phyloP scores from a whole-genome alignment of 768 basidiomycete species.

The Hygrophorus russula region DNA sequence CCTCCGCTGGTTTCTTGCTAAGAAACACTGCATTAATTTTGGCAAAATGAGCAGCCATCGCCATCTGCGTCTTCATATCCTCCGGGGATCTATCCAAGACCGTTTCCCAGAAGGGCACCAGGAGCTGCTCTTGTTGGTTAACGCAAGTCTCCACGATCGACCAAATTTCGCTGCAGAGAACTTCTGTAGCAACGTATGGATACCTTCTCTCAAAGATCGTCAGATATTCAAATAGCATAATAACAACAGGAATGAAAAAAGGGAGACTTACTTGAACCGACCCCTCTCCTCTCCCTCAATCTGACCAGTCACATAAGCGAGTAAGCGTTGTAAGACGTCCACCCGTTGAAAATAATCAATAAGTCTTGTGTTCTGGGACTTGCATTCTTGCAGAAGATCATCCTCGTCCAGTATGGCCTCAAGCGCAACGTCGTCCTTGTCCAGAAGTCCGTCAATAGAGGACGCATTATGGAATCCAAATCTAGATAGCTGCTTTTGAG shows the following conservation, averaged over 20 bases:
- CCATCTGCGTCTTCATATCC: constrained; percentile 79
- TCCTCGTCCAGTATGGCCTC: constrained; percentile 91
- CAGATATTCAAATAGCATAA: constrained; percentile 1
- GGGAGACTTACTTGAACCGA: constrained; percentile 62
- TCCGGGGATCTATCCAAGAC: constrained; percentile 71
- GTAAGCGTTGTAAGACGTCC: constrained; percentile 69
- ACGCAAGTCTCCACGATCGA: constrained; percentile 87
- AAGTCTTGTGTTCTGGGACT: constrained; percentile 82
- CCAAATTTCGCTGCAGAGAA: constrained; percentile 93
- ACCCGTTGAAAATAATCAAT: constrained; percentile 79
- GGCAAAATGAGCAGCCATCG: constrained; percentile 88
- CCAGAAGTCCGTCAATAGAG: constrained; percentile 80
- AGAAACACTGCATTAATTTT: constrained; percentile 87
- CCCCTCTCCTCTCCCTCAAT: constrained; percentile 73
- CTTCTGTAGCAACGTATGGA: constrained; percentile 88
- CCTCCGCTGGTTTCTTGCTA: constrained; percentile 82
- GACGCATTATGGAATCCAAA: constrained; percentile 88
- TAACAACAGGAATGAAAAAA: constrained; percentile 8
- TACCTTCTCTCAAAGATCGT: constrained; percentile 40
- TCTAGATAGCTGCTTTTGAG: constrained; percentile 34
- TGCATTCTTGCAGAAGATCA: constrained; percentile 91
- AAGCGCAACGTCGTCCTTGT: constrained; percentile 81
- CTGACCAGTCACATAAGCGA: constrained; percentile 81
- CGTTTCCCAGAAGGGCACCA: constrained; percentile 87
- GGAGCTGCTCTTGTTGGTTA: constrained; percentile 54